Evolutionary conservation across 2,329 filamentous ascomycete genomes (phyloP), one percentile per base, ranked within the genome.

Genomic region (Fusarium sp.): DNA sequence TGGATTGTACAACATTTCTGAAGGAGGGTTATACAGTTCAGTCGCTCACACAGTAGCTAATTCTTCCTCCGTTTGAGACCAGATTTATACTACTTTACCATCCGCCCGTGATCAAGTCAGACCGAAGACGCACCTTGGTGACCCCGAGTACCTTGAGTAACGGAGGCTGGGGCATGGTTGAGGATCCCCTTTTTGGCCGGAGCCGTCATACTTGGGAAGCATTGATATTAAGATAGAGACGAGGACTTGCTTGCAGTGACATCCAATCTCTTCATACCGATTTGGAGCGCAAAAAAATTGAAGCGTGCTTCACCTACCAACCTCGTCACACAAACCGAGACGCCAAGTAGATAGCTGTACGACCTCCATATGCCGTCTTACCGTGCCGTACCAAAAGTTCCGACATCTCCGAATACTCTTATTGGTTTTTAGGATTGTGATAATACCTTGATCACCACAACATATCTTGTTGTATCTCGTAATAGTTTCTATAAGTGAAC

Each of bases 91-190:
- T 38, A 33, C 10, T 7, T 37, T 51, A n/a, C 8, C 11, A 31
- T 30, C 40, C 36, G 7, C n/a, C 8, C n/a, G 15, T 13, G 9
- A 28, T 40, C 47, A 55, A 54, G 54, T 65, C 42, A 55, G 62
- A 46, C 62, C 33, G 46, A 65, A 64, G 33, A 50, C 65, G 49
- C 36, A 38, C 54, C 50, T 53, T 52, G 28, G 57, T 47, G 45
- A 55, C n/a, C 37, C 49, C 33, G 31, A 45, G 53, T 51, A 53
- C 65, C 28, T 38, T 44, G 40, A 26, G 41, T 52, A 42, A 61
- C 47, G 36, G 18, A 16, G 36, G 18, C 37, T 4, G 12, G 30
- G 31, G 41, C 26, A 40, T 15, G n/a, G 41, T 33, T 20, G 20
- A 20, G 6, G 36, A 31, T 38, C 20, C 15, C 26, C 23, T 40